Evolutionary conservation across 2,329 filamentous ascomycete genomes (phyloP).

Genomic region (Nigrograna mackinnonii): DNA sequence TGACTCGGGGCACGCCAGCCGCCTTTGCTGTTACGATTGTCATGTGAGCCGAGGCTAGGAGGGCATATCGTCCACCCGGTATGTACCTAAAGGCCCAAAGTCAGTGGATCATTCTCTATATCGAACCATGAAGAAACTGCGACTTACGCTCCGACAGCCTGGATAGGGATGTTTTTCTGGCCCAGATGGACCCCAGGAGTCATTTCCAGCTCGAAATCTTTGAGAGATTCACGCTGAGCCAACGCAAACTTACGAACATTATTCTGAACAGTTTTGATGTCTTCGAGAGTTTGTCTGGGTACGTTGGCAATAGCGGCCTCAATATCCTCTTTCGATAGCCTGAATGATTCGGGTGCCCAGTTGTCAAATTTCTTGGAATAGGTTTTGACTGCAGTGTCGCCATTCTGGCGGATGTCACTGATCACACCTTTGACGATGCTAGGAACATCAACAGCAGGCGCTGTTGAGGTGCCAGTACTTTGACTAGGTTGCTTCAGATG

Average conservation of each 20-base stretch:
- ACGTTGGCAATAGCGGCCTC: slow-evolving; percentile 48
- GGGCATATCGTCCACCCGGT: slow-evolving; percentile 56
- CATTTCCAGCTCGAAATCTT: slow-evolving; percentile 51
- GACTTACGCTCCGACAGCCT: not conserved
- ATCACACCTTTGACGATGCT: slow-evolving; percentile 19
- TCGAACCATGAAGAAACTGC: not conserved
- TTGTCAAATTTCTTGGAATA: slow-evolving; percentile 60
- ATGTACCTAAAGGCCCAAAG: slow-evolving; percentile 48
- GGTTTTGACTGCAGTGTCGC: slow-evolving; percentile 52
- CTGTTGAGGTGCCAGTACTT: no score
- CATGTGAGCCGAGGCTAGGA: slow-evolving; percentile 60
- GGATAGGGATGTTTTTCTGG: not conserved
- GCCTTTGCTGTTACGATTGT: slow-evolving; percentile 60
- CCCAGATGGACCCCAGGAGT: not conserved
- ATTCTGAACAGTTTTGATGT: slow-evolving; percentile 56
- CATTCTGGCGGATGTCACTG: slow-evolving; percentile 48
- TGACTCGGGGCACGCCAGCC: slow-evolving; percentile 55
- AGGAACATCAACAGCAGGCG: not conserved
- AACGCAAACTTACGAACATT: slow-evolving; percentile 56
- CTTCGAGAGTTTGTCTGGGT: slow-evolving; percentile 53
- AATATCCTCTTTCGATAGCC: slow-evolving; percentile 48
- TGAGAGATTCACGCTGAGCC: slow-evolving; percentile 50
- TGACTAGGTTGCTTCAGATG: no score
- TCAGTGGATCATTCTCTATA: no score
- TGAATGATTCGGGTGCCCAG: slow-evolving; percentile 55